These are phyloP conservation scores for Drechmeria coniospora DNA, from an alignment of 2,329 filamentous ascomycete genomes.

Conservation along the genomic window DNA sequence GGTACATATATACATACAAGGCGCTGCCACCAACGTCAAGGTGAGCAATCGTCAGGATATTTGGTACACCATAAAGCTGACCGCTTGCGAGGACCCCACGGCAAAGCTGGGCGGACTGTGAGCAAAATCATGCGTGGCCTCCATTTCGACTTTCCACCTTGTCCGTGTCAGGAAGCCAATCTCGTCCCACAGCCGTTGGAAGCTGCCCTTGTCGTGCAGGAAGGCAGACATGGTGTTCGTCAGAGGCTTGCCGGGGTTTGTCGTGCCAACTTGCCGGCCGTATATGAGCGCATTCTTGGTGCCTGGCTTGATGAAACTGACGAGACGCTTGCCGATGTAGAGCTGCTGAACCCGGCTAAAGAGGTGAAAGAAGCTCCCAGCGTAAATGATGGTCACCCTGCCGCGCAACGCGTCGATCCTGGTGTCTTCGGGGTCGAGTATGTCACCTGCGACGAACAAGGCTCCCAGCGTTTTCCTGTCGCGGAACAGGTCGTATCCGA, in stretches of 20 bases:
- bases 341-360: conserved; percentile 32
- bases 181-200: conserved; percentile 38
- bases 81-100: conserved; percentile 11
- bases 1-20: too few relatives aligned
- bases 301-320: conserved; percentile 28
- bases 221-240: conserved; percentile 18
- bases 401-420: conserved; percentile 19
- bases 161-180: conserved; percentile 33
- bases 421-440: conserved; percentile 25
- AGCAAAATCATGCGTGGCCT: conserved; percentile 12
- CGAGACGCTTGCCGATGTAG: conserved; percentile 26
- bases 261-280: conserved; percentile 33
- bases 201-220: conserved; percentile 32
- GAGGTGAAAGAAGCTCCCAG: conserved; percentile 34
- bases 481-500: conserved; percentile 50
- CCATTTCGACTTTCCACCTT: conserved; percentile 30
- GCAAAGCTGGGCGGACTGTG: conserved; percentile 11
- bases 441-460: conserved; percentile 34
- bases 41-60: conserved; percentile 7
- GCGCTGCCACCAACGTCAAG: too few relatives aligned
- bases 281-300: conserved; percentile 31
- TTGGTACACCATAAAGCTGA: conserved; percentile 21
- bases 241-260: conserved; percentile 9
- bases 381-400: conserved; percentile 31
- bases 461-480: conserved; percentile 33